A percentile compares a stretch with the other conserved stretches of the same genome.
Evolutionary conservation across 2,329 filamentous ascomycete genomes (phyloP).

Genomic region (Coniochaeta sp.): DNA sequence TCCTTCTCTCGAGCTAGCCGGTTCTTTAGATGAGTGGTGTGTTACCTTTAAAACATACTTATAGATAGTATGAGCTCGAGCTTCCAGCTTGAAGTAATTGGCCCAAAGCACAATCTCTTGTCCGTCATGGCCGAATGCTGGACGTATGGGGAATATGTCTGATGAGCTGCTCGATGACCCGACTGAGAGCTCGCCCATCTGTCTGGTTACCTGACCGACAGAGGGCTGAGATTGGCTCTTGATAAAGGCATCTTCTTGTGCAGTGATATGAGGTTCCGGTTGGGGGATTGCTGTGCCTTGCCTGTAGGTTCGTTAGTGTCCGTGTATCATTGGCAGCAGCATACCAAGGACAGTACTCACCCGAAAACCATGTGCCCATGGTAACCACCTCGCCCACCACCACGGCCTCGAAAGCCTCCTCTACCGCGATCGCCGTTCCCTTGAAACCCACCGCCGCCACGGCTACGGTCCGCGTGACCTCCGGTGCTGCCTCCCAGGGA

Average conservation of each 20-base stretch:
- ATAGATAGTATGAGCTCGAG: constrained; percentile 27
- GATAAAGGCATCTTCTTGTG: constrained; percentile 16
- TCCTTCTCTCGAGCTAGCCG: constrained; percentile 5
- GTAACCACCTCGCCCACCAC: constrained; percentile 4
- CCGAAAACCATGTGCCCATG: constrained; percentile 18
- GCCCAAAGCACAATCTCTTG: constrained; percentile 37
- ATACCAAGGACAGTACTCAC: constrained; percentile 15
- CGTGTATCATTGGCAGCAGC: neutral
- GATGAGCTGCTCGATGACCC: constrained; percentile 11
- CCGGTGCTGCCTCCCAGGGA: too few species aligned
- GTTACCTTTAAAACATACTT: constrained; percentile 36
- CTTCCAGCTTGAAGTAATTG: constrained; percentile 43
- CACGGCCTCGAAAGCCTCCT: neutral
- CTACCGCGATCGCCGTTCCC: neutral
- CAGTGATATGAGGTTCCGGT: constrained; percentile 20
- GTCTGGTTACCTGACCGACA: constrained; percentile 18
- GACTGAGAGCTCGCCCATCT: constrained; percentile 28
- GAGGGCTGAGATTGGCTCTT: constrained; percentile 17
- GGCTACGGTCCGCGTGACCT: constrained; percentile 1
- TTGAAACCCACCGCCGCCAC: neutral
- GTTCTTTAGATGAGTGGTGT: constrained; percentile 10
- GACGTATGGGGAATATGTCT: constrained; percentile 35
- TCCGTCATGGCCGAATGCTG: constrained; percentile 40
- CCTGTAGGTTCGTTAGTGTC: constrained; percentile 2
- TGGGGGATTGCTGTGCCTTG: constrained; percentile 9